phyloP scores from a whole-genome alignment of 371 early-diverging fungal species.

The Lichtheimia ramosa region DNA sequence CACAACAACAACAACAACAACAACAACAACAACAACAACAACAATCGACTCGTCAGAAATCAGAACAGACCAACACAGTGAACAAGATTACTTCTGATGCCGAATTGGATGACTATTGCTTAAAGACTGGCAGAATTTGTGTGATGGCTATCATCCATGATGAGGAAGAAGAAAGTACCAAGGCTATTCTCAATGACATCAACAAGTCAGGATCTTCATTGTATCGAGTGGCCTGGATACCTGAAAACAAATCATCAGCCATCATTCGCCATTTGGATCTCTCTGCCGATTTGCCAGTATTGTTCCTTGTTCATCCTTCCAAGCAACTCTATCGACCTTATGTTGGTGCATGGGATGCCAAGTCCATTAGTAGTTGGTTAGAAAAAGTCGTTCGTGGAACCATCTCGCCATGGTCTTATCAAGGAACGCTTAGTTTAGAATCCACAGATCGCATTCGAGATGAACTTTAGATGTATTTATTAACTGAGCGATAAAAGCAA shows the following conservation, averaged over 20 bases:
- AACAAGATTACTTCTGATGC: slow-evolving; percentile 6
- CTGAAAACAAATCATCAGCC: slow-evolving; percentile 53
- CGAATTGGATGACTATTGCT: neutral
- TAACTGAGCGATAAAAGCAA: no score
- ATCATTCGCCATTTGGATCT: slow-evolving; percentile 66
- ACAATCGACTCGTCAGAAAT: neutral
- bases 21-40: no score
- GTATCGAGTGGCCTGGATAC: slow-evolving; percentile 68
- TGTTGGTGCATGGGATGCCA: slow-evolving; percentile 70
- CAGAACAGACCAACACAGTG: slow-evolving; percentile 3
- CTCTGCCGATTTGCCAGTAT: slow-evolving; percentile 67
- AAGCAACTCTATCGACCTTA: slow-evolving; percentile 69
- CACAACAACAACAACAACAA: no score
- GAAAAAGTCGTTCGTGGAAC: slow-evolving; percentile 40
- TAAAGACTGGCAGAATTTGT: slow-evolving; percentile 38
- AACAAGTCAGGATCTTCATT: slow-evolving; percentile 24
- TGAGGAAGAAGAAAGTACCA: slow-evolving; percentile 57
- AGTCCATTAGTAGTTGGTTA: slow-evolving; percentile 58
- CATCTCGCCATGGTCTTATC: slow-evolving; percentile 42
- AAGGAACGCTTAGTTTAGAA: slow-evolving; percentile 22
- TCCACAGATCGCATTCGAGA: slow-evolving; percentile 19
- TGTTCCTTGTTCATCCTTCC: slow-evolving; percentile 65
- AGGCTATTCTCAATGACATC: slow-evolving; percentile 52
- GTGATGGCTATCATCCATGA: slow-evolving; percentile 62
- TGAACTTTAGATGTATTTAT: slow-evolving; percentile 25